These are phyloP conservation scores for Coemansia aciculifera DNA, from an alignment of 192 early-diverging fungal species.

Conservation along the genomic window DNA sequence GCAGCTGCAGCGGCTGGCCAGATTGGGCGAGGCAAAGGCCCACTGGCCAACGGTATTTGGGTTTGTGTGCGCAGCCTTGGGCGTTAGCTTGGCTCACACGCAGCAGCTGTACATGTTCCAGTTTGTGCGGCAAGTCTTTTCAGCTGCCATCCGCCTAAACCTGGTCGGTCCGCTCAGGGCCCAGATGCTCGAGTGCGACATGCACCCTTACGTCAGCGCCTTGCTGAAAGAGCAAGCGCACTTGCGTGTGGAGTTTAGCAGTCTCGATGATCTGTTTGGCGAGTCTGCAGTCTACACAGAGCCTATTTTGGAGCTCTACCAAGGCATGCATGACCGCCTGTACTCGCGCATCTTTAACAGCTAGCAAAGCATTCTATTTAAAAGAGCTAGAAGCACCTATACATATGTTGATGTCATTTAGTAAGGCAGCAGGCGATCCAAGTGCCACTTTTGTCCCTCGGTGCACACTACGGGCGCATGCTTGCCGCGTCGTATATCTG, in stretches of 20 bases:
- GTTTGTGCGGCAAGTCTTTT: conserved; percentile 83
- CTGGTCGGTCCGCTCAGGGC: conserved; percentile 87
- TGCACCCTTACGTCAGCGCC: conserved; percentile 56
- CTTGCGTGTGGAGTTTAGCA: conserved; percentile 24
- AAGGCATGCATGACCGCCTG: conserved; percentile 76
- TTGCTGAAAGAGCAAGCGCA: conserved; percentile 58
- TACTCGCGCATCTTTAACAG: conserved; percentile 80
- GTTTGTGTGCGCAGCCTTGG: conserved; percentile 59
- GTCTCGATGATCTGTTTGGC: conserved; percentile 40
- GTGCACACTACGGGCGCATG: conserved; percentile 48
- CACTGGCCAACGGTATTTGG: conserved; percentile 85
- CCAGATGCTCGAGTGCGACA: conserved; percentile 70
- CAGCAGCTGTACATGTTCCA: conserved; percentile 79
- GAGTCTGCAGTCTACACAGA: conserved; percentile 61
- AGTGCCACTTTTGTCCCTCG: conserved; percentile 43
- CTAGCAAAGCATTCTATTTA: conserved; percentile 28
- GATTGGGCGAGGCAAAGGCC: conserved; percentile 55
- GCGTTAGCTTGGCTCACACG: conserved; percentile 58
- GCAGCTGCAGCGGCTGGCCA: conserved; percentile 55
- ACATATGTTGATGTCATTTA: neutral
- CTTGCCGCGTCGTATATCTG: conserved; percentile 43
- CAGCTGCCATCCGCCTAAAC: conserved; percentile 85
- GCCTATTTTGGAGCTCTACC: conserved; percentile 70
- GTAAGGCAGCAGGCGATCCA: conserved; percentile 49
- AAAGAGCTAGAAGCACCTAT: neutral